phyloP scores from a whole-genome alignment of 441 rosid species.

The Populus tomentosa region DNA sequence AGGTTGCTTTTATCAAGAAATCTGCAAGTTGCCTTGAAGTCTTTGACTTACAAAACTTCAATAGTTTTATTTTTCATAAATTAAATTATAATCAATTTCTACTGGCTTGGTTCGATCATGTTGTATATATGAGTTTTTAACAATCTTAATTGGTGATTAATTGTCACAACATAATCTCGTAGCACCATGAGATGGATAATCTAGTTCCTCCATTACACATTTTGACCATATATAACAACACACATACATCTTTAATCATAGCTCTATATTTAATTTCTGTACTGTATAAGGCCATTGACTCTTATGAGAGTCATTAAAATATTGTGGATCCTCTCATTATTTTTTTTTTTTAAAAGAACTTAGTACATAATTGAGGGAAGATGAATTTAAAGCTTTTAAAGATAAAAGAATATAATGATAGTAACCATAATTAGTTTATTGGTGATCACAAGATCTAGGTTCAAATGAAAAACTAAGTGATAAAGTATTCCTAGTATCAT shows the following conservation, averaged over 20 bases:
- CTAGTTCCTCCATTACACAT: background rate
- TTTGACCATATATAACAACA: background rate
- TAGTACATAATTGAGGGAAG: no score
- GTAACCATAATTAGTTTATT: no score
- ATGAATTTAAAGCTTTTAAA: no score
- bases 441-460: fast-evolving
- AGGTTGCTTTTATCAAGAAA: no score
- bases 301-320: no score
- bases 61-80: background rate
- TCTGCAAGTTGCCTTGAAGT: background rate
- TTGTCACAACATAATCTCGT: background rate
- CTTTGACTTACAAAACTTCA: background rate
- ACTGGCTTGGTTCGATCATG: background rate
- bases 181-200: background rate
- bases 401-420: no score
- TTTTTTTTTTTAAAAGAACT: no score
- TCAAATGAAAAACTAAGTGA: no score
- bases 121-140: background rate
- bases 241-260: background rate
- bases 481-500: no score
- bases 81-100: no score
- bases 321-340: no score
- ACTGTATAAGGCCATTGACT: no score
- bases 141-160: background rate
- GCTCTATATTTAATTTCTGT: background rate